Conservation (phyloP, 2,329 filamentous ascomycete species). For the Penicillium sp. region DNA sequence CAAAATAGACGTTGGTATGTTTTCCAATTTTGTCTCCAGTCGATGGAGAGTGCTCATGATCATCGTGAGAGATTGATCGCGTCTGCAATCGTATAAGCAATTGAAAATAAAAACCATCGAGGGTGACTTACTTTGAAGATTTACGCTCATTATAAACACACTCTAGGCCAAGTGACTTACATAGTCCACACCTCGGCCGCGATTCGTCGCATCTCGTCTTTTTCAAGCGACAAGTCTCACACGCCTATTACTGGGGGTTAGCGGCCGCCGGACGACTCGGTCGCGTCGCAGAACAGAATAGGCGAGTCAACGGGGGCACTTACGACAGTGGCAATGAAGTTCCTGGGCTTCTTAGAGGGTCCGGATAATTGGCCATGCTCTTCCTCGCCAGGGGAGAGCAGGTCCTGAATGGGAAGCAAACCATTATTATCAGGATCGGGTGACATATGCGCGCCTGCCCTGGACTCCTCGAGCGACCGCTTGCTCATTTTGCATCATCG, state of each 20-base stretch:
- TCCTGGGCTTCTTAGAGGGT: conserved; percentile 36
- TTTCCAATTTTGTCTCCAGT: conserved; percentile 54
- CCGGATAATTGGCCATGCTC: conserved; percentile 25
- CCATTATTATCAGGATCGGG: conserved; percentile 30
- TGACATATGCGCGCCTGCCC: conserved; percentile 20
- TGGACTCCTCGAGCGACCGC: conserved; percentile 36
- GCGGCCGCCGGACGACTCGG: not conserved
- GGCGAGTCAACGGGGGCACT: conserved; percentile 1
- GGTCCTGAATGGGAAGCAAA: conserved; percentile 34
- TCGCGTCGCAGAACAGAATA: not conserved
- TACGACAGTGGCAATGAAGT: conserved; percentile 44
- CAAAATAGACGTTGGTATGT: conserved; percentile 40
- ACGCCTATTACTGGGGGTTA: conserved; percentile 43
- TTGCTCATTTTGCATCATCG: conserved; percentile 41
- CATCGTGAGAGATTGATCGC: conserved; percentile 55
- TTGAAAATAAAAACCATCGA: not conserved
- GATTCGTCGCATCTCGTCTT: conserved; percentile 59
- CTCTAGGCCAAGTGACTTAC: conserved; percentile 49
- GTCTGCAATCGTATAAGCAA: conserved; percentile 34
- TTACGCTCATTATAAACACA: conserved; percentile 56
- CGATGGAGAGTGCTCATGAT: conserved; percentile 57
- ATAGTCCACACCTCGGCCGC: conserved; percentile 53
- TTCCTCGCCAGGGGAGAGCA: conserved; percentile 38
- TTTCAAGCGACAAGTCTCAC: conserved; percentile 54
- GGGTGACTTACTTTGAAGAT: conserved; percentile 48